Evolutionary conservation across 2,329 filamentous ascomycete species (phyloP).

Genomic region (Lasiodiplodia theobromae): DNA sequence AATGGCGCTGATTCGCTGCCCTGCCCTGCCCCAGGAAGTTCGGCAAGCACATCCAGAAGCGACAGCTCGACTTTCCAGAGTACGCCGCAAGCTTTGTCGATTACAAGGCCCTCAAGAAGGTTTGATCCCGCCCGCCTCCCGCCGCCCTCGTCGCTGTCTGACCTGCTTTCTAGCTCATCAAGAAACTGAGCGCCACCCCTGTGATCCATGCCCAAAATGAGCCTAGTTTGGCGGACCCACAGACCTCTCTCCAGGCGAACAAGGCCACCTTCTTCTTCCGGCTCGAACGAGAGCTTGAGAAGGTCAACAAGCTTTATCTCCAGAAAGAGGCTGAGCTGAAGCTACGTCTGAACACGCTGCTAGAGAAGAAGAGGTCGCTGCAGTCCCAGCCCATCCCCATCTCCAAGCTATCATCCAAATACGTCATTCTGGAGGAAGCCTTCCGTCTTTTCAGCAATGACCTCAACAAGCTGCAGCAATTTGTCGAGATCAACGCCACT

Average conservation of each 20-base stretch:
- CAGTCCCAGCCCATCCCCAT: slow-evolving; percentile 78
- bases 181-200: slow-evolving; percentile 93
- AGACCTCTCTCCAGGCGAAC: slow-evolving; percentile 90
- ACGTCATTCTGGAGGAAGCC: slow-evolving; percentile 93
- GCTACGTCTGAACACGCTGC: slow-evolving; percentile 85
- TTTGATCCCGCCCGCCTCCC: slow-evolving; percentile 50
- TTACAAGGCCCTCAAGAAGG: slow-evolving; percentile 99
- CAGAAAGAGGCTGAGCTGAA: slow-evolving; percentile 99
- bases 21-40: slow-evolving; percentile 79
- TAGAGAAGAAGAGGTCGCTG: slow-evolving; percentile 93
- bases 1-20: slow-evolving; percentile 43
- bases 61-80: slow-evolving; percentile 98
- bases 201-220: slow-evolving; percentile 80
- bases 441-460: slow-evolving; percentile 98
- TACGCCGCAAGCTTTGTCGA: slow-evolving; percentile 99
- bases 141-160: slow-evolving; percentile 30
- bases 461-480: slow-evolving; percentile 96
- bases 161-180: slow-evolving; percentile 78
- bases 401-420: slow-evolving; percentile 89
- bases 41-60: slow-evolving; percentile 98
- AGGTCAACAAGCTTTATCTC: slow-evolving; percentile 96
- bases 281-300: slow-evolving; percentile 95
- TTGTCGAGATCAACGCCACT: slow-evolving; percentile 96
- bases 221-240: slow-evolving; percentile 68
- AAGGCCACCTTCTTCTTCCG: slow-evolving; percentile 99